Conservation (phyloP, 164 flowering plant species). For the Piper longum region DNA sequence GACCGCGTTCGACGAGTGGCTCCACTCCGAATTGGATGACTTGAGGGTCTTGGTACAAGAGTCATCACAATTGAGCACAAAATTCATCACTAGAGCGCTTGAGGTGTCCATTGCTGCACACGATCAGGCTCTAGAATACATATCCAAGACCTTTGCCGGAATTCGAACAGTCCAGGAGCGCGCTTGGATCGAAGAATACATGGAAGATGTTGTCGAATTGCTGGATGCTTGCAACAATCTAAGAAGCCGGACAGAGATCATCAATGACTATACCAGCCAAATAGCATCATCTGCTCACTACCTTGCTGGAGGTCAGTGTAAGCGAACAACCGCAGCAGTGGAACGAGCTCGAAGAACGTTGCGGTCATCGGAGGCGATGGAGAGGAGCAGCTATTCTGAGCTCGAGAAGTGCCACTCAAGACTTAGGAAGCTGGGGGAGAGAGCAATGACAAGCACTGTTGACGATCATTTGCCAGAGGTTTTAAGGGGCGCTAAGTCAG, state of each 20-base stretch:
- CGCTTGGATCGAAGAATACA: constrained; percentile 7
- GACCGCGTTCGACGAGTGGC: constrained; percentile 9
- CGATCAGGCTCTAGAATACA: constrained; percentile 7
- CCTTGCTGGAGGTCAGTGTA: constrained; percentile 1
- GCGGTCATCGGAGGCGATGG: constrained; percentile 12
- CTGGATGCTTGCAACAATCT: constrained; percentile 21
- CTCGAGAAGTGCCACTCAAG: constrained; percentile 12
- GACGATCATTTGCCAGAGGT: constrained; percentile 3
- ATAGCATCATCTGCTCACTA: constrained; percentile 11
- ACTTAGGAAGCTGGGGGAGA: constrained; percentile 14
- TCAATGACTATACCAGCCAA: constrained; percentile 11
- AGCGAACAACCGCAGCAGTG: constrained; percentile 5
- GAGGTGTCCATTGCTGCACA: constrained; percentile 10
- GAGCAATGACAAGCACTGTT: constrained; percentile 2
- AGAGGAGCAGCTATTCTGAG: constrained; percentile 8
- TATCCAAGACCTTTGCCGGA: neutral
- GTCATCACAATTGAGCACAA: neutral
- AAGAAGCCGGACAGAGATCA: constrained; percentile 8
- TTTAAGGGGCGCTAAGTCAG: constrained; percentile 17
- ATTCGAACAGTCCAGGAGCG: neutral
- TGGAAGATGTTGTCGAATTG: constrained; percentile 14
- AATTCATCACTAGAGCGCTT: constrained; percentile 13
- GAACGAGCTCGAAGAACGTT: constrained; percentile 7
- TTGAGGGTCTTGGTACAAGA: neutral
- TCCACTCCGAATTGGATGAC: constrained; percentile 7